Evolutionary conservation across 148 eudicot species (phyloP).

Genomic region (Rhododendron griersonianum): DNA sequence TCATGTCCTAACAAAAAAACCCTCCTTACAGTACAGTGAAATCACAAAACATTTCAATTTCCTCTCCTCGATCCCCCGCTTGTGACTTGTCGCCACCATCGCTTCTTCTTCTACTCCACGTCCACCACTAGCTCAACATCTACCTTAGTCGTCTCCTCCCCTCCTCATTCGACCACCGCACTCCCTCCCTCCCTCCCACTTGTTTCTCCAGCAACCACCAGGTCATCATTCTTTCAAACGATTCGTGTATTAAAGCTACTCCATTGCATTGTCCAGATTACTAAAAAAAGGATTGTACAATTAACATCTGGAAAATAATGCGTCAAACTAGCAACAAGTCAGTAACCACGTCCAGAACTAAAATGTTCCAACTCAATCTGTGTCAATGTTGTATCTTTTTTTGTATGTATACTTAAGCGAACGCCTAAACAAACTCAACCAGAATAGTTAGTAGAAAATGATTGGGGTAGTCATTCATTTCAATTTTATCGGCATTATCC

Average conservation of each 20-base stretch:
- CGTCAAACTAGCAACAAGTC: background rate
- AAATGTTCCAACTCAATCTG: background rate
- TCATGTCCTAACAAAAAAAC: background rate
- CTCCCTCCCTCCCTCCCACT: background rate
- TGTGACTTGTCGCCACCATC: background rate
- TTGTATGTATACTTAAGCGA: background rate
- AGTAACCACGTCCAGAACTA: background rate
- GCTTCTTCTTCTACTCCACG: background rate
- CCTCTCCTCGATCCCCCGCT: background rate
- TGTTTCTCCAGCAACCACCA: background rate
- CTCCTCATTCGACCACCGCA: background rate
- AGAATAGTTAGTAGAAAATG: background rate
- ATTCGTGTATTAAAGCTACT: background rate
- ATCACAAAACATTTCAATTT: background rate
- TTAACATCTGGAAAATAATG: background rate
- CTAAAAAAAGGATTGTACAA: background rate
- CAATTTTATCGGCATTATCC: slow-evolving; percentile 1
- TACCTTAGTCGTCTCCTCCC: background rate
- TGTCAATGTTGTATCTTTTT: background rate
- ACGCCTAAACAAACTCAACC: background rate
- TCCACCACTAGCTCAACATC: background rate
- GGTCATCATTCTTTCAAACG: background rate
- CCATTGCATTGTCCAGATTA: background rate
- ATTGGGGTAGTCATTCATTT: background rate
- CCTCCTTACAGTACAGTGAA: background rate